Evolutionary conservation across 2,329 filamentous ascomycete genomes (phyloP).

Genomic region (Ceratocystis diversiconidia): DNA sequence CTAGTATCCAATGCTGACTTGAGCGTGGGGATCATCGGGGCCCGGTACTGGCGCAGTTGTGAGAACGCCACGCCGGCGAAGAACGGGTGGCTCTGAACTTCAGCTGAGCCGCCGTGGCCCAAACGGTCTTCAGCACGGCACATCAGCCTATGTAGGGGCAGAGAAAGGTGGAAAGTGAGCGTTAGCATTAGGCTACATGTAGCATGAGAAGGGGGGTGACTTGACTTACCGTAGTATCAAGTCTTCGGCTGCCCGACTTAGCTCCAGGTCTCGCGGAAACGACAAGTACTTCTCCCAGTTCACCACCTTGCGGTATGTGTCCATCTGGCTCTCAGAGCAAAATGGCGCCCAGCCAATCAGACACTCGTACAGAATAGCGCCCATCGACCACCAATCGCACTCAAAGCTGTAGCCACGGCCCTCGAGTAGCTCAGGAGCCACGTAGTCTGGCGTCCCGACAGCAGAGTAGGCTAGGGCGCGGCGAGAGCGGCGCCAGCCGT

Average conservation of each 20-base stretch:
- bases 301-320: conserved; percentile 98
- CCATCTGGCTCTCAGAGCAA: conserved; percentile 92
- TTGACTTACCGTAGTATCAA: conserved; percentile 68
- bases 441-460: conserved; percentile 95
- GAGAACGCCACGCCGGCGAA: conserved; percentile 97
- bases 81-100: conserved; percentile 89
- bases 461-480: conserved; percentile 96
- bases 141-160: conserved; percentile 50
- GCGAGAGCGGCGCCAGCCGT: conserved; percentile 94
- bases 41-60: conserved; percentile 77
- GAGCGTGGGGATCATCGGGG: conserved; percentile 88
- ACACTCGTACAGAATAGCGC: conserved; percentile 99
- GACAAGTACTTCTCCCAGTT: conserved; percentile 94
- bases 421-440: conserved; percentile 95
- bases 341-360: conserved; percentile 97
- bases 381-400: conserved; percentile 98
- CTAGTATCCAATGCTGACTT: conserved; percentile 90
- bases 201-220: neutral
- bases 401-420: conserved; percentile 91
- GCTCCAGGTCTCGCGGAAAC: conserved; percentile 87
- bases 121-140: conserved; percentile 89
- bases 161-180: neutral
- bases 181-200: conserved; percentile 17
- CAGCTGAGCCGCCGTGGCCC: conserved; percentile 69
- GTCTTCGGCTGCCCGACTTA: conserved; percentile 79